Evolutionary conservation across 345 rosid genomes (phyloP).

Genomic region (Cardamine occulta): DNA sequence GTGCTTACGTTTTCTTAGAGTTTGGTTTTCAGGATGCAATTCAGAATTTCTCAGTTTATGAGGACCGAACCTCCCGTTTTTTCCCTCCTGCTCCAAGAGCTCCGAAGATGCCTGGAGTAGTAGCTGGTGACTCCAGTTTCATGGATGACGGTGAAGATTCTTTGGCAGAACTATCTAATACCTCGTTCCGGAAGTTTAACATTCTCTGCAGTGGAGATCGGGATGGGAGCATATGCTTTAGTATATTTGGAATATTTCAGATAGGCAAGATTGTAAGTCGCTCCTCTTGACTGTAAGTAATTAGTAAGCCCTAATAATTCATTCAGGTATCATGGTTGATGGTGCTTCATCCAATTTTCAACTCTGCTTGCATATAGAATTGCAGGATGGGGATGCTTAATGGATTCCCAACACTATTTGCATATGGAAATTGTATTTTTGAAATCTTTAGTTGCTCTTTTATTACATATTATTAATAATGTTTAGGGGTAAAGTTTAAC

Average conservation of each 20-base stretch:
- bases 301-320: neutral
- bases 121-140: slow-evolving; percentile 80
- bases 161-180: slow-evolving; percentile 71
- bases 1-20: neutral
- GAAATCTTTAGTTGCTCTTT: slow-evolving; percentile 1
- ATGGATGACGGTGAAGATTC: slow-evolving; percentile 86
- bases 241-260: slow-evolving; percentile 91
- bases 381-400: neutral
- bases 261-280: slow-evolving; percentile 86
- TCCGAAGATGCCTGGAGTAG: slow-evolving; percentile 76
- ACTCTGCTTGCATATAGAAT: slow-evolving; percentile 6
- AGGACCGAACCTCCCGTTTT: slow-evolving; percentile 89
- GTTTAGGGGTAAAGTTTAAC: neutral
- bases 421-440: neutral
- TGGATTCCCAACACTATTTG: neutral
- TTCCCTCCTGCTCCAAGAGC: slow-evolving; percentile 90
- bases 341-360: slow-evolving; percentile 19
- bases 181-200: slow-evolving; percentile 85
- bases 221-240: slow-evolving; percentile 84
- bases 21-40: slow-evolving; percentile 54
- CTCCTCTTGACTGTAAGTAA: slow-evolving; percentile 20
- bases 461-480: neutral
- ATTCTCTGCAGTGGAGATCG: slow-evolving; percentile 85
- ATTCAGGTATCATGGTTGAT: slow-evolving; percentile 12
- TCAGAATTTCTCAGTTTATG: slow-evolving; percentile 53